Evolutionary conservation across 371 early-diverging fungal genomes (phyloP), one percentile per base, ranked within the genome.

Genomic region (Syncephalastrum contaminatum): DNA sequence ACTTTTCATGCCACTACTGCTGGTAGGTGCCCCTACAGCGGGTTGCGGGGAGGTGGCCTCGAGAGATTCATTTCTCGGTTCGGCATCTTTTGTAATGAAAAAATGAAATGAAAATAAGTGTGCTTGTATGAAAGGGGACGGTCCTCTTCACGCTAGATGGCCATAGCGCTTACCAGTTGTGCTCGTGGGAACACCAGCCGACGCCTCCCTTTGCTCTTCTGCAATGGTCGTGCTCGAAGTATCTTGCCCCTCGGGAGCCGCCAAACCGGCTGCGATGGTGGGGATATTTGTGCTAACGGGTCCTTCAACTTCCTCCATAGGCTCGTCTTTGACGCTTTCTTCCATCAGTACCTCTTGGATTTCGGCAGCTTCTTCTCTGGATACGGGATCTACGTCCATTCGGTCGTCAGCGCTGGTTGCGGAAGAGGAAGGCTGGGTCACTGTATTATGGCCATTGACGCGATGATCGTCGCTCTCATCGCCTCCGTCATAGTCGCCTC

Each of bases 301-400:
- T 48, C 27, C 25, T 48, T 49, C 24, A 27, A 15, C 19, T 15
- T 16, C 47, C 15, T 60, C 60, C 20, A 36, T 21, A 55, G 64
- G 48, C 47, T 69, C 65, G 50, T 58, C 45, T 54, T 74, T 27
- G 59, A 70, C 44, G 61, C 69, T 50, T 8, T 64, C 61, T 43
- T 67, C 67, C 20, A 55, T 52, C 41, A 70, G 43, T 18, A 58
- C 59, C 16, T 64, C 49, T n/a, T 56, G 65, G 41, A 72, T 68
- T 16, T 72, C 54, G 6, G 51, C 52, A 53, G 70, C 71, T 54
- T 76, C 73, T 14, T 76, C 73, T 43, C 60, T 58, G 14, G 74
- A 65, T 42, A 70, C 56, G 14, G n/a, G 51, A 13, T 46, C 48
- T 12, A 58, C 45, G 20, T 59, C 63, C 44, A 49, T 48, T n/a